phyloP scores from a whole-genome alignment of 768 basidiomycete species.

The Podaxis sp. region DNA sequence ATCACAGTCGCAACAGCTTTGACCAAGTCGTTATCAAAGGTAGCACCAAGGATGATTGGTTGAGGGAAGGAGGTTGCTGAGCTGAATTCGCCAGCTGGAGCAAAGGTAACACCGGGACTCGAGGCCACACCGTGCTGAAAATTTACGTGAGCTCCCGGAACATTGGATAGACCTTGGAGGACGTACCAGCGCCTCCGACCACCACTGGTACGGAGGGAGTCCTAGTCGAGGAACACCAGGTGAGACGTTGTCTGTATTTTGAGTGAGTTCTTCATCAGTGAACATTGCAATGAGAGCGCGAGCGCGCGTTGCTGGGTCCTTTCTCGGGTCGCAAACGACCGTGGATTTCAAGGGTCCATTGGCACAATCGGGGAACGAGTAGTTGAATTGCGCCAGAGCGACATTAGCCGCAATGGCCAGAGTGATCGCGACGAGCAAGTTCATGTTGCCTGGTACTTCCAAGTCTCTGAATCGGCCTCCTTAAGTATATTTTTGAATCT shows the following conservation, averaged over 20 bases:
- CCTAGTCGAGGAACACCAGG: conserved; percentile 54
- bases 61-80: conserved; percentile 59
- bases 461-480: neutral
- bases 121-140: conserved; percentile 52
- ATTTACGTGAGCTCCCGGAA: conserved; percentile 1
- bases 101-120: conserved; percentile 52
- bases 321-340: conserved; percentile 45
- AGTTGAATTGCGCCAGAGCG: conserved; percentile 20
- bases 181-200: conserved; percentile 56
- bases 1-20: conserved; percentile 47
- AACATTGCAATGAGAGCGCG: conserved; percentile 47
- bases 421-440: neutral
- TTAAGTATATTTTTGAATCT: conserved; percentile 2
- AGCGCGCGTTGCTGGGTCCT: conserved; percentile 44
- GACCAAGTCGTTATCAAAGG: conserved; percentile 54
- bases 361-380: conserved; percentile 49
- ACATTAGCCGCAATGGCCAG: neutral
- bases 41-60: conserved; percentile 51
- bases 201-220: conserved; percentile 59
- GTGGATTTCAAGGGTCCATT: conserved; percentile 43
- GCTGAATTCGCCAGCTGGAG: conserved; percentile 48
- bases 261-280: conserved; percentile 48
- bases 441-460: conserved; percentile 1
- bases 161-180: neutral
- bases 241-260: conserved; percentile 47